phyloP scores from a whole-genome alignment of 257 asterid species.

The Fraxinus pennsylvanica region DNA sequence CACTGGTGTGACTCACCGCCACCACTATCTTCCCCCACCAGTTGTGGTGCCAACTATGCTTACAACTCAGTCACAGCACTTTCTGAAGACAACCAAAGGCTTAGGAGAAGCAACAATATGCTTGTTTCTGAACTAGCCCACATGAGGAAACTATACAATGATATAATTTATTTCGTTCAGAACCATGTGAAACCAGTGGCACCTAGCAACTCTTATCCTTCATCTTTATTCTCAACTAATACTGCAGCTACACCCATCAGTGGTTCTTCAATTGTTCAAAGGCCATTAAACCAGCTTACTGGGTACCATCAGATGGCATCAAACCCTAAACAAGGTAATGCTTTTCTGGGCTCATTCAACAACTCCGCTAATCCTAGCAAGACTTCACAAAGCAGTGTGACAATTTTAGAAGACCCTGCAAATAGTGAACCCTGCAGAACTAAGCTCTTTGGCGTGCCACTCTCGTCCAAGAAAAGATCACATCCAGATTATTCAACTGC shows the following conservation, averaged over 20 bases:
- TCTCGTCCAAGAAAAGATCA: conserved; percentile 73
- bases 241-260: conserved; percentile 27
- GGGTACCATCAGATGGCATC: conserved; percentile 26
- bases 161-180: conserved; percentile 88
- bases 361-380: conserved; percentile 32
- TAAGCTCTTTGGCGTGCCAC: conserved; percentile 78
- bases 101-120: conserved; percentile 74
- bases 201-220: conserved; percentile 51
- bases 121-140: conserved; percentile 80
- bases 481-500: conserved; percentile 54
- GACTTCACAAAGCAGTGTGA: conserved; percentile 48
- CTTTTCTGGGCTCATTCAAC: background rate
- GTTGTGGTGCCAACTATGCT: conserved; percentile 1
- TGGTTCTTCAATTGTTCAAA: conserved; percentile 29
- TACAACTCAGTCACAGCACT: conserved; percentile 48
- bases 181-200: conserved; percentile 88
- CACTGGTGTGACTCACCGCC: conserved; percentile 61
- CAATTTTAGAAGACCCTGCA: conserved; percentile 41
- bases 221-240: conserved; percentile 30
- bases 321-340: conserved; percentile 24
- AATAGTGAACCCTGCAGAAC: conserved; percentile 35
- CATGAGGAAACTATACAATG: conserved; percentile 87
- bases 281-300: conserved; percentile 40
- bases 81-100: conserved; percentile 84
- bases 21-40: conserved; percentile 40